Evolutionary conservation across 345 rosid genomes (phyloP).

Genomic region (Ceriops tagal): DNA sequence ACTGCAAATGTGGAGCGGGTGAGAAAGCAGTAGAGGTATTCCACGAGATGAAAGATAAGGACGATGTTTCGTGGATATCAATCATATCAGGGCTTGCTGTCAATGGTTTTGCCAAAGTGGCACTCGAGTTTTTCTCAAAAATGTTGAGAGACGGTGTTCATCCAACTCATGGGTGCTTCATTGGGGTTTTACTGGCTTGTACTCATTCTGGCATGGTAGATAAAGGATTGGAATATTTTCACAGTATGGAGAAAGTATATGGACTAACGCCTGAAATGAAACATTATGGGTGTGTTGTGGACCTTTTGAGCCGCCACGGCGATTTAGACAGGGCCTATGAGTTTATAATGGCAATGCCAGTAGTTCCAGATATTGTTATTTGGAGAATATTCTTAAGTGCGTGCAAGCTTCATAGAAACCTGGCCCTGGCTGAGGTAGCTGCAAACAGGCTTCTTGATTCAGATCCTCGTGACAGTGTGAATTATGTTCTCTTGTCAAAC

Average conservation of each 20-base stretch:
- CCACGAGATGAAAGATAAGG: conserved; percentile 19
- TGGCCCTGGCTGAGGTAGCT: conserved; percentile 24
- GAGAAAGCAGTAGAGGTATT: conserved; percentile 24
- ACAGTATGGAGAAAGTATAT: conserved; percentile 18
- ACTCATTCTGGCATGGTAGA: conserved; percentile 22
- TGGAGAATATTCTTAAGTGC: conserved; percentile 24
- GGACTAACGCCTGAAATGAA: conserved; percentile 23
- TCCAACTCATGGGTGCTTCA: conserved; percentile 21
- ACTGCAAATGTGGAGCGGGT: conserved; percentile 21
- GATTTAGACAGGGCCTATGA: conserved; percentile 21
- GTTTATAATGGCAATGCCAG: conserved; percentile 20
- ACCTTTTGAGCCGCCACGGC: conserved; percentile 22
- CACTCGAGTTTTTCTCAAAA: conserved; percentile 20
- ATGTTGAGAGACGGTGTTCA: conserved; percentile 22
- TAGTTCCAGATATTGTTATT: conserved; percentile 19
- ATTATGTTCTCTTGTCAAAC: conserved; percentile 18
- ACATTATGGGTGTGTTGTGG: conserved; percentile 24
- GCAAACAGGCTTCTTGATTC: conserved; percentile 17
- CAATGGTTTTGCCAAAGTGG: conserved; percentile 18
- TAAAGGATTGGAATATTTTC: conserved; percentile 19
- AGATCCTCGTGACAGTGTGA: conserved; percentile 22
- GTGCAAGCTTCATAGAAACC: conserved; percentile 20
- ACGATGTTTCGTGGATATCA: conserved; percentile 22
- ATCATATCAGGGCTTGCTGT: conserved; percentile 24
- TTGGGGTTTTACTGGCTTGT: conserved; percentile 23